Evolutionary conservation across 2,329 filamentous ascomycete species (phyloP).

Genomic region (Curvularia eragrostidis): DNA sequence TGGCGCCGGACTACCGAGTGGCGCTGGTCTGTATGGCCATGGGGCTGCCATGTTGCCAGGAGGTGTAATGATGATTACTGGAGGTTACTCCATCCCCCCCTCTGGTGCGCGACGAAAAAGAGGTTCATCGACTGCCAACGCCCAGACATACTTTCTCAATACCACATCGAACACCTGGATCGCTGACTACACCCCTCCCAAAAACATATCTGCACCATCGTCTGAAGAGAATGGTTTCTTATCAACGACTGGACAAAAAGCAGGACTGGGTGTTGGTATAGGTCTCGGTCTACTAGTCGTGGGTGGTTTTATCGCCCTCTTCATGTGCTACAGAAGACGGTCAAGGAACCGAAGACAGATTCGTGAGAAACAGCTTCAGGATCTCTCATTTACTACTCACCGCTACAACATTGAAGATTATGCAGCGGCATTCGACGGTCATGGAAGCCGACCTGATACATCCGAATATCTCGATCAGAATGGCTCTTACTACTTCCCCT

Average conservation of each 20-base stretch:
- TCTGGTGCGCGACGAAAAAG: constrained; percentile 47
- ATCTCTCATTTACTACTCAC: constrained; percentile 60
- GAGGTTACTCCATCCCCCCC: constrained; percentile 62
- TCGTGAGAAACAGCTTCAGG: constrained; percentile 63
- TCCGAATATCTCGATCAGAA: constrained; percentile 42
- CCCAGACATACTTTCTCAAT: constrained; percentile 65
- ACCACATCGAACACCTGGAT: constrained; percentile 66
- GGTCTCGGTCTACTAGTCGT: constrained; percentile 54
- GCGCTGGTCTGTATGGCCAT: constrained; percentile 65
- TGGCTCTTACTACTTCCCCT: constrained; percentile 38
- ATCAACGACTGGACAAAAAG: constrained; percentile 55
- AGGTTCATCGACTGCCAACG: constrained; percentile 48
- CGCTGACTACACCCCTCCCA: constrained; percentile 62
- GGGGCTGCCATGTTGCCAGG: constrained; percentile 67
- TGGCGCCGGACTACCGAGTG: constrained; percentile 51
- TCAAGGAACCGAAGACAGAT: constrained; percentile 50
- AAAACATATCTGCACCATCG: constrained; percentile 20
- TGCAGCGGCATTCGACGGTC: constrained; percentile 45
- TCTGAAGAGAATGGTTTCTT: constrained; percentile 42
- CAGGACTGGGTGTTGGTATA: constrained; percentile 55
- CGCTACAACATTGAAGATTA: constrained; percentile 52
- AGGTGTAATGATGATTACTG: constrained; percentile 66
- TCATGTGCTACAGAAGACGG: constrained; percentile 56
- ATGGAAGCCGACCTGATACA: constrained; percentile 50
- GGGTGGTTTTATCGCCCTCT: constrained; percentile 52